Evolutionary conservation across 2,329 filamentous ascomycete species (phyloP), one percentile per base, ranked within the genome.

Genomic region (Verticillium alfalfae): DNA sequence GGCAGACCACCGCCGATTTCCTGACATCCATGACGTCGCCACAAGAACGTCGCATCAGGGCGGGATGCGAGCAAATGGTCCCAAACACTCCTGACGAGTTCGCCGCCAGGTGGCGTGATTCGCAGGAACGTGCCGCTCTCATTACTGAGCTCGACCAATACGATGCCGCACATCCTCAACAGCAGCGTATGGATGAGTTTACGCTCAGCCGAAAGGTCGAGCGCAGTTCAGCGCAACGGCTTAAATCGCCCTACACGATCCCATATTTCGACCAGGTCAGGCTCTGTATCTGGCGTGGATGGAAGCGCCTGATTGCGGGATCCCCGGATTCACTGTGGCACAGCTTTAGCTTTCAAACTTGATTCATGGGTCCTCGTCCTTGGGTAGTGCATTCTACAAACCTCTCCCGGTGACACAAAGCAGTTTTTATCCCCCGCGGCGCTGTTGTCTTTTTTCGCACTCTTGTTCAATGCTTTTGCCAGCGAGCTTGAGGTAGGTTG

Each of bases 1-100:
- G 78, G 4, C 73, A 86, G 65, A 92, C 88, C 0, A 90, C 88
- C 0, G 84, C 88, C 1, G 89, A 92, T 70, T 92, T 91, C 73
- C 73, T 92, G 34, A 91, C 89, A 8, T 86, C 84, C 0, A 80
- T 89, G 54, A 91, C 88, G 1, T 88, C 90, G 68, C 83, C 85
- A 0, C 81, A 79, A 3, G 88, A 90, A 67, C 81, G 88, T 49
- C 77, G 82, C n/a, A 86, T 88, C 68, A 80, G 84, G 37, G 73
- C 78, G 6, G 85, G 84, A 5, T 81, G 77, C 60, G 83, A 89
- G 67, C 75, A 77, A 12, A 16, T 45, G 9, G 57, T 54, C 8
- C 87, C 87, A 0, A 86, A 84, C 68, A 87, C 85, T 1, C 75
- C 87, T 0, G 80, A 82, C 64, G 87, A 87, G 56, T 78, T 89